phyloP scores from a whole-genome alignment of 306 rosid species.

The Quercus alba region DNA sequence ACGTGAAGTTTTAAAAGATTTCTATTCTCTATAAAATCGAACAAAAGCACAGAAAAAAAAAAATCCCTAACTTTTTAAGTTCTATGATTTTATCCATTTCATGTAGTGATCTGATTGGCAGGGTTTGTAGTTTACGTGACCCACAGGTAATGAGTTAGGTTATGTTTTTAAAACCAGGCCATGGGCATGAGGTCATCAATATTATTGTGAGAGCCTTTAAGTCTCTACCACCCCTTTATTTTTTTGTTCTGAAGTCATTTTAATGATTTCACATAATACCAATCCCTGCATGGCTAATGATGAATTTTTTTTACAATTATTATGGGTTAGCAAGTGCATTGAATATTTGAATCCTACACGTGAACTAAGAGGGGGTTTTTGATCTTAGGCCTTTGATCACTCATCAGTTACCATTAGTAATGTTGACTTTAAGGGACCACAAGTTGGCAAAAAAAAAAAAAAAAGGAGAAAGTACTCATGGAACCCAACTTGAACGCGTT shows the following conservation, averaged over 20 bases:
- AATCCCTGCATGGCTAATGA: constrained; percentile 92
- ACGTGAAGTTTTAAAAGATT: constrained; percentile 64
- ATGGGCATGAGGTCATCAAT: constrained; percentile 45
- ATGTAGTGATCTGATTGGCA: constrained; percentile 47
- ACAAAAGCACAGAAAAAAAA: too few species aligned
- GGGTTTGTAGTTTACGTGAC: constrained; percentile 29
- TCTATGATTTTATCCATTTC: constrained; percentile 3
- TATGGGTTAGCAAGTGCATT: constrained; percentile 80
- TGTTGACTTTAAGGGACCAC: constrained; percentile 60
- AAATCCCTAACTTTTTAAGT: constrained; percentile 23
- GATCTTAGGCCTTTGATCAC: constrained; percentile 21
- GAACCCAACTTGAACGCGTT: neutral
- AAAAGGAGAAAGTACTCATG: neutral
- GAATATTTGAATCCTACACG: constrained; percentile 70
- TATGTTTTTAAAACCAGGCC: constrained; percentile 12
- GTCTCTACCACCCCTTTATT: neutral
- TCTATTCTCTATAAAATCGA: constrained; percentile 4
- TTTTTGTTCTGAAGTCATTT: constrained; percentile 63
- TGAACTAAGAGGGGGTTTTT: constrained; percentile 48
- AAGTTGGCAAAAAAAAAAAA: neutral
- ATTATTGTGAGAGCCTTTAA: constrained; percentile 31
- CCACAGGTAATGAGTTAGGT: constrained; percentile 38
- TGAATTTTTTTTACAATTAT: constrained; percentile 77
- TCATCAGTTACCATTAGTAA: constrained; percentile 15
- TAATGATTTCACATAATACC: constrained; percentile 94